These are phyloP conservation scores for Puccinia triticina DNA, from an alignment of 1,284 basidiomycete species.

Conservation along the genomic window DNA sequence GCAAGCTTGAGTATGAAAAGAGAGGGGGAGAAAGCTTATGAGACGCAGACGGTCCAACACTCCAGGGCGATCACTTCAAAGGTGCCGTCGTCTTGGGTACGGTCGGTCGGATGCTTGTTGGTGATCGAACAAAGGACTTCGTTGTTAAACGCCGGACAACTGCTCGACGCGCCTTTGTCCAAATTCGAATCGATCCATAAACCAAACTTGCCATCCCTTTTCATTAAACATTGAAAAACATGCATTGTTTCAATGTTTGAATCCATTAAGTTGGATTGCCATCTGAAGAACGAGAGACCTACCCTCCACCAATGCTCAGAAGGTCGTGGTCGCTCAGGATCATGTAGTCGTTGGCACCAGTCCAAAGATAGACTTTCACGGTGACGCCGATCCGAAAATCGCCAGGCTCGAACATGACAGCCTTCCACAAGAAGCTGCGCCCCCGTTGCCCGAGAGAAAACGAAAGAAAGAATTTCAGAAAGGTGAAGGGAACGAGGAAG, in stretches of 20 bases:
- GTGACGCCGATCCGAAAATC: conserved; percentile 60
- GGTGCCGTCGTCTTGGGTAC: conserved; percentile 14
- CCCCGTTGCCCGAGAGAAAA: neutral
- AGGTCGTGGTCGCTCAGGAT: conserved; percentile 78
- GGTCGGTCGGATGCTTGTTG: conserved; percentile 28
- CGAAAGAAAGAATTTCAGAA: too few species aligned
- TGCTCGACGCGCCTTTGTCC: conserved; percentile 77
- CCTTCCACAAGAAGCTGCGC: conserved; percentile 76
- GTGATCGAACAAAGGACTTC: conserved; percentile 69
- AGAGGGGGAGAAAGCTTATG: neutral
- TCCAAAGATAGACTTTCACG: conserved; percentile 77
- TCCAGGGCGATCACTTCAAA: conserved; percentile 46
- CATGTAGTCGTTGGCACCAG: conserved; percentile 87
- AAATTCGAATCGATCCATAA: conserved; percentile 84
- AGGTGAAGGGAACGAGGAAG: too few species aligned
- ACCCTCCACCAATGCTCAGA: conserved; percentile 89
- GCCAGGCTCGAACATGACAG: conserved; percentile 55
- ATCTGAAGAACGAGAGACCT: conserved; percentile 58
- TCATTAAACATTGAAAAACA: neutral
- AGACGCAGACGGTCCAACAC: conserved; percentile 44
- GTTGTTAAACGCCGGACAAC: conserved; percentile 85
- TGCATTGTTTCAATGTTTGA: too few species aligned
- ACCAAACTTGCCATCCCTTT: conserved; percentile 81
- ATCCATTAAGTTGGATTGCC: too few species aligned
- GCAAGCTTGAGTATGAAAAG: neutral